These are phyloP conservation scores for Penicillium sp. DNA, from an alignment of 2,329 filamentous ascomycete species.

Conservation along the genomic window DNA sequence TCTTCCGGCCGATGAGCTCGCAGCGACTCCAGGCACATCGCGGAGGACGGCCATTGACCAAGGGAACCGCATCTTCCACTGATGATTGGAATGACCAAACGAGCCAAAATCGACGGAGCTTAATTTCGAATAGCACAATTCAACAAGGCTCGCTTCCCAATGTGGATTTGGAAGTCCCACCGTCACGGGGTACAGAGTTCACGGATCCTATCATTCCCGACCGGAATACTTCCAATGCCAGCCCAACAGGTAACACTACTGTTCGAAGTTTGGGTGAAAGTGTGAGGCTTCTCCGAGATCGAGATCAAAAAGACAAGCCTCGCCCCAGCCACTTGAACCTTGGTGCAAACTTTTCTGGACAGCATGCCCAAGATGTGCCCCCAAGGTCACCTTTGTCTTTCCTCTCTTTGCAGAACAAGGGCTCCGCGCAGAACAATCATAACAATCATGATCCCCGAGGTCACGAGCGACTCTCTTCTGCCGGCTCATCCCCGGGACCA, in stretches of 20 bases:
- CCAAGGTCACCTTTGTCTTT: slow-evolving; percentile 76
- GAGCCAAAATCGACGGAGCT: slow-evolving; percentile 59
- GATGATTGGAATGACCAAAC: slow-evolving; percentile 49
- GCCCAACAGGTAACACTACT: slow-evolving; percentile 63
- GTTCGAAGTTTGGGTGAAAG: slow-evolving; percentile 73
- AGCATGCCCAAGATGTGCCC: slow-evolving; percentile 58
- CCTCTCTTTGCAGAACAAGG: slow-evolving; percentile 62
- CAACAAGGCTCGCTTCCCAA: slow-evolving; percentile 38
- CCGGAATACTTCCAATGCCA: slow-evolving; percentile 71
- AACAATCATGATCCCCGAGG: slow-evolving; percentile 61
- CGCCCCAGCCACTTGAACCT: slow-evolving; percentile 57
- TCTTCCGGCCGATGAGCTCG: slow-evolving; percentile 96
- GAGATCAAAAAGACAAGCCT: slow-evolving; percentile 40
- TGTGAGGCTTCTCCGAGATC: slow-evolving; percentile 70
- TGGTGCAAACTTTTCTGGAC: slow-evolving; percentile 60
- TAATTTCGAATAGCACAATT: slow-evolving; percentile 56
- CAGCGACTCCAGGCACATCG: slow-evolving; percentile 91
- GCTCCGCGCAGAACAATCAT: slow-evolving; percentile 40
- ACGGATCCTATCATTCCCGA: slow-evolving; percentile 74
- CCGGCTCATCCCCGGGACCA: slow-evolving; percentile 71
- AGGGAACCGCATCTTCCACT: slow-evolving; percentile 35
- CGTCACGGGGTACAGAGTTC: slow-evolving; percentile 78
- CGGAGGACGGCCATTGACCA: slow-evolving; percentile 55
- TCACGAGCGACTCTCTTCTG: slow-evolving; percentile 81
- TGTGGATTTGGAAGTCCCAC: slow-evolving; percentile 57